Conservation (phyloP, 2,329 filamentous ascomycete species). For the Colletotrichum tropicicola region DNA sequence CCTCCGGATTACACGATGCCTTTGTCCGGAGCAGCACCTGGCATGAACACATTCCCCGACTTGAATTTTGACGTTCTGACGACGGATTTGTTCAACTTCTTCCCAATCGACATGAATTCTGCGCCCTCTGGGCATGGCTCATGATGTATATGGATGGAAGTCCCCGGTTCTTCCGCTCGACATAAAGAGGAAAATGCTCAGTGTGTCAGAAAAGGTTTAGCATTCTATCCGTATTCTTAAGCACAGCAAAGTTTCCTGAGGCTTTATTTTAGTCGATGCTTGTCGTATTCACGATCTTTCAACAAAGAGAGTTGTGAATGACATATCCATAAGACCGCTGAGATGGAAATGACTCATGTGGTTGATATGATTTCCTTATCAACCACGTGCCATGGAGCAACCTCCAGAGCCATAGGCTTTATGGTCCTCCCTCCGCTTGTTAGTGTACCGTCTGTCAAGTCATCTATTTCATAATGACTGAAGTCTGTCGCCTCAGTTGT, state of each 20-base stretch:
- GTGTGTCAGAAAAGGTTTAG: too few relatives aligned
- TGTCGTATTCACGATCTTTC: too few relatives aligned
- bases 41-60: constrained; percentile 9
- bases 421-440: neutral
- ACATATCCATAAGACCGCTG: too few relatives aligned
- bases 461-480: neutral
- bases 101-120: constrained; percentile 25
- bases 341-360: too few relatives aligned
- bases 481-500: neutral
- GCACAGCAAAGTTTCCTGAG: too few relatives aligned
- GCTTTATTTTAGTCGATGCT: too few relatives aligned
- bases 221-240: too few relatives aligned
- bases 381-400: neutral
- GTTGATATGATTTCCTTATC: neutral
- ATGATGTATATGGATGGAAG: too few relatives aligned
- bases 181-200: too few relatives aligned
- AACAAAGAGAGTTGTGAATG: too few relatives aligned
- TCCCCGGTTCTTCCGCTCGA: too few relatives aligned
- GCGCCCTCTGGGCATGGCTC: neutral
- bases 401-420: neutral
- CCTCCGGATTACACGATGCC: constrained; percentile 17
- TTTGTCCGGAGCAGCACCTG: neutral
- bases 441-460: neutral
- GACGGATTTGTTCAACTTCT: constrained; percentile 40
- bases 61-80: constrained; percentile 38